These are phyloP conservation scores for Moniliophthora roreri DNA, from an alignment of 1,284 basidiomycete species.

Conservation along the genomic window DNA sequence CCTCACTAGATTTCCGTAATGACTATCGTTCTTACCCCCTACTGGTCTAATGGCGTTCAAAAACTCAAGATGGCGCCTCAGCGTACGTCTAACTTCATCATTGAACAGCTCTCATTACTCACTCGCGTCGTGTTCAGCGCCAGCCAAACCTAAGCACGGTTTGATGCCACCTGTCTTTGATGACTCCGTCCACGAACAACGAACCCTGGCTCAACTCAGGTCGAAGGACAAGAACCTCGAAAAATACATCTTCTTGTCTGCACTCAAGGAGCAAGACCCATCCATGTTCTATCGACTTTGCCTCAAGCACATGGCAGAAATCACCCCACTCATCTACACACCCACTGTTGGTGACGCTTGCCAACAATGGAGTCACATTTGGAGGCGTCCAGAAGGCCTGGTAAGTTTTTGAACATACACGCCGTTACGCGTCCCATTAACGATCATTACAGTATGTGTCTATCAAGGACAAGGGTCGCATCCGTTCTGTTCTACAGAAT, in stretches of 20 bases:
- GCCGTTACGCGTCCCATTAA: slow-evolving; percentile 6
- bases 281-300: slow-evolving; percentile 76
- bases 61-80: slow-evolving; percentile 62
- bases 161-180: slow-evolving; percentile 65
- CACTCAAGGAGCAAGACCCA: slow-evolving; percentile 71
- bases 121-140: slow-evolving; percentile 35
- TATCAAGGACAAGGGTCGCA: slow-evolving; percentile 83
- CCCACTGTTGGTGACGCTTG: slow-evolving; percentile 91
- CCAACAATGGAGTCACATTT: slow-evolving; percentile 82
- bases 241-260: slow-evolving; percentile 81
- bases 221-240: slow-evolving; percentile 75
- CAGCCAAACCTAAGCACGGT: slow-evolving; percentile 51
- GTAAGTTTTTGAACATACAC: slow-evolving; percentile 38
- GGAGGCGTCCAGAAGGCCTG: slow-evolving; percentile 76
- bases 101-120: slow-evolving; percentile 15
- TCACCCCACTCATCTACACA: slow-evolving; percentile 89
- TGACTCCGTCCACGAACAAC: slow-evolving; percentile 51
- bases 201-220: slow-evolving; percentile 68
- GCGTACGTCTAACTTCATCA: slow-evolving; percentile 39
- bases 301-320: slow-evolving; percentile 67
- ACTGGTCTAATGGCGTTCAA: slow-evolving; percentile 66
- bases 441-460: slow-evolving; percentile 64
- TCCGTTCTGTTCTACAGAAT: slow-evolving; percentile 68
- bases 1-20: slow-evolving; percentile 30
- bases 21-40: slow-evolving; percentile 69